Percentiles rank a stretch among this genome's conserved stretches.
phyloP scores from a whole-genome alignment of 257 asterid species.

The Plantago ovata region DNA sequence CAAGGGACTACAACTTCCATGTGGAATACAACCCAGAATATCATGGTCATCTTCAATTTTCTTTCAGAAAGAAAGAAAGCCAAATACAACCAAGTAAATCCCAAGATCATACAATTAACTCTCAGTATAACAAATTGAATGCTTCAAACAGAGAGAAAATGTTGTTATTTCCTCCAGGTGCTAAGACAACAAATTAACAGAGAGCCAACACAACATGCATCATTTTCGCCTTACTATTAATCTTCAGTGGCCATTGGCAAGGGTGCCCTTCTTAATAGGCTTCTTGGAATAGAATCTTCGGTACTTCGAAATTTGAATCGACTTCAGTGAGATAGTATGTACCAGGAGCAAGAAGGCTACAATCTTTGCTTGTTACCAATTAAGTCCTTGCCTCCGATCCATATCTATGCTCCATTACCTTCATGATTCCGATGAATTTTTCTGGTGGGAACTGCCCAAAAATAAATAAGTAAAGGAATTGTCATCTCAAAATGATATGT shows the following conservation, averaged over 20 bases:
- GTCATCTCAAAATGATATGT: neutral
- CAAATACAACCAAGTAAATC: neutral
- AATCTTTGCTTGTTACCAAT: slow-evolving; percentile 75
- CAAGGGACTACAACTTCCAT: no score
- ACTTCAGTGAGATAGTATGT: slow-evolving; percentile 89
- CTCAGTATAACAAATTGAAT: slow-evolving; percentile 18
- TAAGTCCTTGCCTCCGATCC: slow-evolving; percentile 86
- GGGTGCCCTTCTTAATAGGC: slow-evolving; percentile 42
- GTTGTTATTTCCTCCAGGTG: slow-evolving; percentile 28
- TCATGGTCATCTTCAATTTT: no score
- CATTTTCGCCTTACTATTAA: slow-evolving; percentile 6
- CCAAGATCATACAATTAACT: slow-evolving; percentile 14
- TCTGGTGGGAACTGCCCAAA: slow-evolving; percentile 68
- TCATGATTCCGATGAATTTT: slow-evolving; percentile 74
- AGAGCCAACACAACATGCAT: slow-evolving; percentile 22
- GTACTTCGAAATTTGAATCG: slow-evolving; percentile 83
- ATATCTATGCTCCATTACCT: slow-evolving; percentile 94
- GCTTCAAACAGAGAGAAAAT: slow-evolving; percentile 20
- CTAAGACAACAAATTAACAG: slow-evolving; percentile 28
- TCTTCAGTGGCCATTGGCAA: slow-evolving; percentile 74
- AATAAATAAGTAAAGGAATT: slow-evolving; percentile 2
- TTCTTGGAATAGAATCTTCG: slow-evolving; percentile 82
- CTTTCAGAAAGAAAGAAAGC: slow-evolving; percentile 2
- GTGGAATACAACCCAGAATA: no score
- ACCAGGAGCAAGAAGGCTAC: slow-evolving; percentile 81